Evolutionary conservation across 2,329 filamentous ascomycete species (phyloP).

Genomic region (Cladosporium sp.): DNA sequence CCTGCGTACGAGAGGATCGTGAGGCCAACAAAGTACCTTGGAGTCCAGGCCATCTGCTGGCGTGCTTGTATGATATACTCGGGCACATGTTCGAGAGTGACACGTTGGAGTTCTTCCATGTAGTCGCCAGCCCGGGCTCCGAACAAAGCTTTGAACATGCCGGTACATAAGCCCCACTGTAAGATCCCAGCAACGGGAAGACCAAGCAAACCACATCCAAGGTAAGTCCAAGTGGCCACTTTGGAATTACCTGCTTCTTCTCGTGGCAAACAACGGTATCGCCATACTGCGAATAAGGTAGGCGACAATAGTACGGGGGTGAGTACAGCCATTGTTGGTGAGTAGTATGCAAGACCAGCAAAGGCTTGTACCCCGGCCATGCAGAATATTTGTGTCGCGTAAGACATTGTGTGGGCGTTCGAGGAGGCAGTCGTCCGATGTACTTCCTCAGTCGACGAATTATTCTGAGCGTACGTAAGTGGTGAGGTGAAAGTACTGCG

Average conservation of each 20-base stretch:
- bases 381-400: not conserved
- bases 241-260: not conserved
- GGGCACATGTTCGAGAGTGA: not conserved
- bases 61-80: not conserved
- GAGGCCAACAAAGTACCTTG: not conserved
- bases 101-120: slow-evolving; percentile 2
- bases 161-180: not conserved
- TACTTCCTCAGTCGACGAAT: not conserved
- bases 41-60: slow-evolving; percentile 3
- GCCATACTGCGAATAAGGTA: not conserved
- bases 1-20: not conserved
- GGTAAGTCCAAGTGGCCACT: not conserved
- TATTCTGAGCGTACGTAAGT: not conserved
- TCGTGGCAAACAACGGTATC: not conserved
- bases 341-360: slow-evolving; percentile 6
- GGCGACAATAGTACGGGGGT: not conserved
- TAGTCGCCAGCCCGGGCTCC: not conserved
- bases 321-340: not conserved
- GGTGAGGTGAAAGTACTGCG: not conserved
- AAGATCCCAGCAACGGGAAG: not conserved
- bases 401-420: not conserved
- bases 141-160: slow-evolving; percentile 3
- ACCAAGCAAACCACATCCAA: not conserved
- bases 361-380: slow-evolving; percentile 2
- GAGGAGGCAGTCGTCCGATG: not conserved